These are phyloP conservation scores for Lumnitzera littorea DNA, from an alignment of 345 rosid genomes.

Conservation along the genomic window DNA sequence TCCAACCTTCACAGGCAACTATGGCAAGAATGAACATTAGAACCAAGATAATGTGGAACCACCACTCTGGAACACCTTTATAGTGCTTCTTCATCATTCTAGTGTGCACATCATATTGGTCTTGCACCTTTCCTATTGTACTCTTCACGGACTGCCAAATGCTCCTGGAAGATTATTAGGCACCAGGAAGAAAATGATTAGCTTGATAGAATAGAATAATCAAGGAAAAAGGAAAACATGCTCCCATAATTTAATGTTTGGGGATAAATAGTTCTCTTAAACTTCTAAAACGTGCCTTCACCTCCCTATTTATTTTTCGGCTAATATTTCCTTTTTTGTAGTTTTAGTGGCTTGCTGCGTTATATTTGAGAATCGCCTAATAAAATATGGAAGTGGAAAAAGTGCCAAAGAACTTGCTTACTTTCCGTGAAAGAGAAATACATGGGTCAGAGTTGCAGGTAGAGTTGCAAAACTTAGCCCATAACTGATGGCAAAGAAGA, in stretches of 20 bases:
- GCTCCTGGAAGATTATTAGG: too few species aligned
- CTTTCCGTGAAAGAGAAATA: conserved; percentile 62
- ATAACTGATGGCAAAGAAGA: conserved; percentile 48
- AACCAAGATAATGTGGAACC: conserved; percentile 55
- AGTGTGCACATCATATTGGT: conserved; percentile 64
- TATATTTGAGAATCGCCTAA: too few species aligned
- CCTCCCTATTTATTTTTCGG: too few species aligned
- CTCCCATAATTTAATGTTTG: too few species aligned
- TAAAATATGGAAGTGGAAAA: too few species aligned
- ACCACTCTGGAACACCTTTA: conserved; percentile 89
- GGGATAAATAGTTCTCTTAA: too few species aligned
- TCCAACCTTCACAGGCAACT: conserved; percentile 64
- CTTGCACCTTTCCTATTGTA: conserved; percentile 7
- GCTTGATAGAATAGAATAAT: too few species aligned
- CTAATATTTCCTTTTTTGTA: too few species aligned
- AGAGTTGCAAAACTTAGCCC: conserved; percentile 68
- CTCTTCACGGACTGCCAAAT: conserved; percentile 36
- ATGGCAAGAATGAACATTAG: conserved; percentile 56
- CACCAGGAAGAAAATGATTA: too few species aligned
- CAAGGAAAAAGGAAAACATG: too few species aligned
- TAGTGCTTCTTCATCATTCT: conserved; percentile 60
- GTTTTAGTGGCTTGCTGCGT: too few species aligned
- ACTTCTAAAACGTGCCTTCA: too few species aligned
- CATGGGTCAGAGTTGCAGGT: conserved; percentile 60
- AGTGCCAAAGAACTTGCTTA: conserved; percentile 4